Conservation (phyloP, 225 moss, liverwort and hornwort genomes). For the Sphagnum contortum region DNA sequence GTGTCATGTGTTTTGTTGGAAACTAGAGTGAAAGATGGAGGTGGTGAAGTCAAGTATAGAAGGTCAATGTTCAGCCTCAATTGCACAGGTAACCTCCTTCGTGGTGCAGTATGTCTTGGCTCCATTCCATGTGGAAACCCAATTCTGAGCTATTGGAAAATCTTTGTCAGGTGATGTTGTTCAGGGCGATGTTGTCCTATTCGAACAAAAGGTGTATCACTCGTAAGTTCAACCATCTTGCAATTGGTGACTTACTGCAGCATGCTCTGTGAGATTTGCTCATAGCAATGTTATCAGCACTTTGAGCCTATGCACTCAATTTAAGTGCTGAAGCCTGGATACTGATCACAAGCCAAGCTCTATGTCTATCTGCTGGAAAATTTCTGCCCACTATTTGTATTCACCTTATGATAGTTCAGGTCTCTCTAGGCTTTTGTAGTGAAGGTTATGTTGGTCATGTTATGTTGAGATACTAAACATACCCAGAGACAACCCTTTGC, state of each 20-base stretch:
- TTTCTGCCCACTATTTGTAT: too few relatives aligned
- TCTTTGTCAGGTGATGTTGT: constrained; percentile 70
- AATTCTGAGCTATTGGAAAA: background rate
- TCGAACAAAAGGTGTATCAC: constrained; percentile 53
- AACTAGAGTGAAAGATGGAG: constrained; percentile 41
- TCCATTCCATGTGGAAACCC: background rate
- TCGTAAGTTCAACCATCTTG: constrained; percentile 23
- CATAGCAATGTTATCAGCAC: too few relatives aligned
- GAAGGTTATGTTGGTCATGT: too few relatives aligned
- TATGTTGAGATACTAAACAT: background rate
- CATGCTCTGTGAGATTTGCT: too few relatives aligned
- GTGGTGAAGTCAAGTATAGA: constrained; percentile 24
- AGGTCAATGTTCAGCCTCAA: constrained; percentile 29
- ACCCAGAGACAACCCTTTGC: background rate
- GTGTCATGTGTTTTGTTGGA: background rate
- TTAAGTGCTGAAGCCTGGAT: too few relatives aligned
- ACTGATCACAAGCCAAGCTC: too few relatives aligned
- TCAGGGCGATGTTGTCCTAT: constrained; percentile 66
- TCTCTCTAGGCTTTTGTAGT: too few relatives aligned
- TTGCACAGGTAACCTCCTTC: constrained; percentile 26
- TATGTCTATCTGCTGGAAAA: too few relatives aligned
- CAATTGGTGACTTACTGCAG: too few relatives aligned
- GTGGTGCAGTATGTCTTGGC: background rate
- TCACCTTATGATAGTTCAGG: too few relatives aligned
- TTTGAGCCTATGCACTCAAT: too few relatives aligned